Evolutionary conservation across 208 protist genomes (phyloP), one percentile per base, ranked within the genome.

Genomic region (Tritrichomonas musculus): DNA sequence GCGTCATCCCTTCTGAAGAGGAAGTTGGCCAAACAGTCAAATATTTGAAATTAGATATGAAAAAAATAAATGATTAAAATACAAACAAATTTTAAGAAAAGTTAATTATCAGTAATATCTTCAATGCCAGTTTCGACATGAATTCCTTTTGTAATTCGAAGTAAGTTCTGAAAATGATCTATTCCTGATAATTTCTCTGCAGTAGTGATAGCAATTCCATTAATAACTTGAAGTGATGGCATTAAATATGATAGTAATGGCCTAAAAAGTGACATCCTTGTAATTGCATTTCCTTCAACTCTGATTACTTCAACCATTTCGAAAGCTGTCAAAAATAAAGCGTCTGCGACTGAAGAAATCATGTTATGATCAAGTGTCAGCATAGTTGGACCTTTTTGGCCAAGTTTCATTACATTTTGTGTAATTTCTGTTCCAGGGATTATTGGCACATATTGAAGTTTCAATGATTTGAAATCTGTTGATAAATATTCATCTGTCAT

Each of bases 231-330:
- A 0, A 88, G 44, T 22, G 77, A 88, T 33, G 77, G 77, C 77
- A 88, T 88, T 39, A 88, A 53, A 88, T 88, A 88, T 3, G 77
- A 44, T 33, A 88, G 11, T 11, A 88, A 57, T 57, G 77, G 77
- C 17, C 77, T 88, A 30, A 88, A 88, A 3, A 88, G 77, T 39
- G 44, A 47, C 41, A 88, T 57, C 39, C 47, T 53, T 27, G n/a
- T 49, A 39, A 47, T 49, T 39, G 47, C 27, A 36, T 88, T 88
- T 39, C 77, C 77, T 33, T 88, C 77, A 88, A 88, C 47, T n/a
- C 77, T 53, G 33, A 88, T 5, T 5, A 88, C 44, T 39, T 44
- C 25, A n/a, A 88, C 77, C 17, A 47, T 88, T 33, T 88, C 47
- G 39, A 88, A 88, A 27, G 41, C 33, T 39, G n/a, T 88, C 20